phyloP scores from a whole-genome alignment of 805 yeast species.

The Scheffersomyces lignosus region DNA sequence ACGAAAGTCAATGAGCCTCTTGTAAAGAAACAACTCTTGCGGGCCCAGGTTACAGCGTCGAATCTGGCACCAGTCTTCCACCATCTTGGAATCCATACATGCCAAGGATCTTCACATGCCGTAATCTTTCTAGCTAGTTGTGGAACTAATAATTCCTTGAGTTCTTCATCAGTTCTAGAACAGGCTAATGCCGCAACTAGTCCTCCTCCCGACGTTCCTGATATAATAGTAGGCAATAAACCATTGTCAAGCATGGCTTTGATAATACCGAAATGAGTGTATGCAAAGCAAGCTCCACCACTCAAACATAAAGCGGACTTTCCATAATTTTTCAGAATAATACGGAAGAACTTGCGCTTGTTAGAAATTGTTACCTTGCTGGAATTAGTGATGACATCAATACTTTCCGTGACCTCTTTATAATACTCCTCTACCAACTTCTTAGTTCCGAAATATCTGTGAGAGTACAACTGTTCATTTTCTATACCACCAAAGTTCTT shows the following conservation, averaged over 20 bases:
- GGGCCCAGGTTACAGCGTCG: conserved; percentile 75
- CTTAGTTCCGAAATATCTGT: conserved; percentile 76
- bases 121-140: conserved; percentile 62
- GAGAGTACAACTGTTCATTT: conserved; percentile 68
- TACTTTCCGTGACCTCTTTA: conserved; percentile 48
- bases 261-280: conserved; percentile 74
- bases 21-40: conserved; percentile 67
- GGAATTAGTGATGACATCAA: conserved; percentile 45
- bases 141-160: conserved; percentile 55
- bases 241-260: conserved; percentile 70
- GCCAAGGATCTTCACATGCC: conserved; percentile 66
- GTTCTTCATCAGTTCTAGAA: conserved; percentile 68
- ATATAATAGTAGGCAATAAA: conserved; percentile 62
- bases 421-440: conserved; percentile 55
- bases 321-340: conserved; percentile 65
- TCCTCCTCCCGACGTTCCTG: conserved; percentile 85
- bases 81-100: conserved; percentile 62
- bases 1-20: conserved; percentile 69
- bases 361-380: conserved; percentile 33
- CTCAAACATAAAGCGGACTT: conserved; percentile 68
- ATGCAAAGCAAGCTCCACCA: conserved; percentile 81
- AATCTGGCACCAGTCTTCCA: conserved; percentile 78
- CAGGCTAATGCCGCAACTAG: conserved; percentile 71
- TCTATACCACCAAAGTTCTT: conserved; percentile 79
- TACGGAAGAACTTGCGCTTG: conserved; percentile 55